Evolutionary conservation across 164 flowering plant genomes (phyloP).

Genomic region (Berberis thunbergii): DNA sequence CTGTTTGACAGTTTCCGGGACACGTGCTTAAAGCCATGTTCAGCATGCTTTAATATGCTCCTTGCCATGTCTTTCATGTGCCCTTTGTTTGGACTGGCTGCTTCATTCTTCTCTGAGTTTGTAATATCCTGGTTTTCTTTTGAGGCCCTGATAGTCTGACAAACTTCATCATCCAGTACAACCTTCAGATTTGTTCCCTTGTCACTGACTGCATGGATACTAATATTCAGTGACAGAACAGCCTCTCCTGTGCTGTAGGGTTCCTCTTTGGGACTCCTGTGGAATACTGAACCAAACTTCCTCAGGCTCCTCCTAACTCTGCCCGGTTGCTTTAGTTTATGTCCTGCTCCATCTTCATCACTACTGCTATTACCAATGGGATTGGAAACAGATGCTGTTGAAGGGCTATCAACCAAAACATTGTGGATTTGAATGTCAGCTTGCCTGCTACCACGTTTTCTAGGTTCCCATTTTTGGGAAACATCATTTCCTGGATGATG

Average conservation of each 20-base stretch:
- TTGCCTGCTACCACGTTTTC: conserved; percentile 54
- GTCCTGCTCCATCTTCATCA: conserved; percentile 37
- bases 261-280: conserved; percentile 30
- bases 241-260: conserved; percentile 23
- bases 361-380: conserved; percentile 30
- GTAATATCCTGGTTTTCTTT: conserved; percentile 20
- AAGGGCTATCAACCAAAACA: conserved; percentile 16
- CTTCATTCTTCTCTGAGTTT: conserved; percentile 22
- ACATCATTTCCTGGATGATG: conserved; percentile 76
- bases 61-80: conserved; percentile 44
- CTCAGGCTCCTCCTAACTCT: conserved; percentile 34
- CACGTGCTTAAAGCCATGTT: conserved; percentile 23
- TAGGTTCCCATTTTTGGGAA: conserved; percentile 72
- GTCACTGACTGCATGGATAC: conserved; percentile 27
- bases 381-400: conserved; percentile 18
- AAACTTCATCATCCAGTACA: conserved; percentile 30
- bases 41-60: conserved; percentile 23
- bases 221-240: conserved; percentile 32
- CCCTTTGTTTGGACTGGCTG: conserved; percentile 30
- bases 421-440: conserved; percentile 29
- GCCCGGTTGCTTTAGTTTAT: conserved; percentile 12
- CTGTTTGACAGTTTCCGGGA: conserved; percentile 41
- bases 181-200: conserved; percentile 33
- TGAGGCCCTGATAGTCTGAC: conserved; percentile 12
- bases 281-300: conserved; percentile 48